phyloP scores from a whole-genome alignment of 768 basidiomycete genomes.

The Lentinula guzmanii region DNA sequence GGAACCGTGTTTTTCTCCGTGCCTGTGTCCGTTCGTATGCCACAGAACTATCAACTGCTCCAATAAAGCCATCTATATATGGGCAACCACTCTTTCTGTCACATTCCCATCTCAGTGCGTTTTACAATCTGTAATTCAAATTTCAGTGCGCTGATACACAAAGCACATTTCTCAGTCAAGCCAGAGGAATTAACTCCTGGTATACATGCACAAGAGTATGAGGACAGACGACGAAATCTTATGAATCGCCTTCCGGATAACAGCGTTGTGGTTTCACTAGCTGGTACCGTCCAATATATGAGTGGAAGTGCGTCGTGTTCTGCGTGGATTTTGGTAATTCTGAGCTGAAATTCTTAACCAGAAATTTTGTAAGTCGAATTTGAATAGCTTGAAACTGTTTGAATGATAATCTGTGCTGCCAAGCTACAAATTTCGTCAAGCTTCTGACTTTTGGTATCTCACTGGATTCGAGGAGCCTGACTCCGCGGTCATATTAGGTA shows the following conservation, averaged over 20 bases:
- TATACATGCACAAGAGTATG: slow-evolving; percentile 74
- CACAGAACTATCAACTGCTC: slow-evolving; percentile 10
- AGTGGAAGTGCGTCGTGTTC: slow-evolving; percentile 54
- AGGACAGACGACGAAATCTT: slow-evolving; percentile 56
- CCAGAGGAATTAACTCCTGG: slow-evolving; percentile 77
- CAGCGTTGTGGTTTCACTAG: slow-evolving; percentile 69
- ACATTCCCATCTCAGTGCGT: slow-evolving; percentile 76
- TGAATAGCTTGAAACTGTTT: not conserved
- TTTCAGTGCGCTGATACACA: not conserved
- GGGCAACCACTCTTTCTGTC: slow-evolving; percentile 77
- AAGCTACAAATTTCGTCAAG: slow-evolving; percentile 94
- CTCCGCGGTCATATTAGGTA: slow-evolving; percentile 80
- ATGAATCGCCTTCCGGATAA: slow-evolving; percentile 72
- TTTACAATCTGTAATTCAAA: not conserved
- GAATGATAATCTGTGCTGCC: slow-evolving; percentile 1
- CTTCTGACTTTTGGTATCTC: slow-evolving; percentile 91
- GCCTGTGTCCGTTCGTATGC: slow-evolving; percentile 13
- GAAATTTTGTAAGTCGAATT: slow-evolving; percentile 68
- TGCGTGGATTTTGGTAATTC: not conserved
- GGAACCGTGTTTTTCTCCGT: not conserved
- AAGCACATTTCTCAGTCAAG: slow-evolving; percentile 32
- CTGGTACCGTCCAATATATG: slow-evolving; percentile 84
- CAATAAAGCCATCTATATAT: slow-evolving; percentile 62
- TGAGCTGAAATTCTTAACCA: slow-evolving; percentile 15
- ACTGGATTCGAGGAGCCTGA: slow-evolving; percentile 96